Base-by-base conservation (phyloP, 2,329 filamentous ascomycete species). In the Geosmithia flava region DNA sequence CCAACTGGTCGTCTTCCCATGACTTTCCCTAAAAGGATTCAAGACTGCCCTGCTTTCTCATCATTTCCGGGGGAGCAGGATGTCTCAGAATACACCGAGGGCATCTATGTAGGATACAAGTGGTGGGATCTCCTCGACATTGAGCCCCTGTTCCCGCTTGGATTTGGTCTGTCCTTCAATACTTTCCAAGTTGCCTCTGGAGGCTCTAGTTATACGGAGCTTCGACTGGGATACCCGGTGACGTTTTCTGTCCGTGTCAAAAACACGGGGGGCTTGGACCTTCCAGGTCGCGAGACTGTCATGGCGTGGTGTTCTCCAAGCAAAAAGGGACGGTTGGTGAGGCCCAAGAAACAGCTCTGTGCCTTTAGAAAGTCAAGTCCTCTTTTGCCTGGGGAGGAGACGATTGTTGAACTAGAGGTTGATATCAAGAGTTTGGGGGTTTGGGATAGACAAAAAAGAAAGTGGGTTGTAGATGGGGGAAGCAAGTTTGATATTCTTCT, bases 101-200 rank as follows among this genome's bases (percentile, higher is more conserved):
- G 81, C 15, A 65, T 88, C 13, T 85, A 80, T 63, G 76, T 88
- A 48, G 85, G 85, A 2, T 88, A 89, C 63, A 68, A 78, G 17
- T 81, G 85, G 62, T 87, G 85, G 61, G 83, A 89, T 56, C 75
- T 75, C 19, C 66, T 70, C 15, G 68, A 69, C 20, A 72, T 81
- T 45, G 64, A 70, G 4, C 80, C 81, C 0, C 69, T 84, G 0
- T 88, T 87, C 63, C 72, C 81, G 27, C 88, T 88, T 54, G 85
- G 85, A 10, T 82, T 86, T 59, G 84, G 85, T 1, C 70, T 88
- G 7, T 84, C 81, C 0, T 89, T 88, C 61, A 87, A 83, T 0
- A 74, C 67, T 0, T 88, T 88, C 59, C 20, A 17, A 2, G 19
- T 45, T 2, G 27, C 29, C 13, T 15, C 16, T 13, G 43, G n/a